Base-by-base conservation (phyloP, 306 rosid species). In the Glycyrrhiza uralensis region DNA sequence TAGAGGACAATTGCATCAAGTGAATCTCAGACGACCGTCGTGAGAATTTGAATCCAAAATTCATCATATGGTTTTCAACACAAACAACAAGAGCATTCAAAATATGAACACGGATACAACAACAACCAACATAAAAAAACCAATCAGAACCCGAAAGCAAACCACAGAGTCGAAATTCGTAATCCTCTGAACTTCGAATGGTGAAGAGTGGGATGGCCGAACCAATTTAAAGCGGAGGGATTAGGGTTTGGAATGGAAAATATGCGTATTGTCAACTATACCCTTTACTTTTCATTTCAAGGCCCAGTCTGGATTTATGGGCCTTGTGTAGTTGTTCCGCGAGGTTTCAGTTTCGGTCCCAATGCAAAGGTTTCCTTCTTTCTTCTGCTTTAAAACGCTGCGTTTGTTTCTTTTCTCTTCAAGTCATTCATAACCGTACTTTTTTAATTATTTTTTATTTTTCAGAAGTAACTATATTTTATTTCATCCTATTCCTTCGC, bases 1-100 rank as follows among this genome's bases (percentile, higher is more conserved):
- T 4, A 49, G 4, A 24, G 78, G 82, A 78, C 23, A 12, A 10
- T 18, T 69, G 15, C 77, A 61, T 78, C 82, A 77, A 58, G 49
- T 32, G 14, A 41, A 50, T 18, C 77, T 70, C 72, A 76, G 81
- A 59, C 76, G 81, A 76, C 81, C 76, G 81, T 76, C 81, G 71
- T 76, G 81, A 76, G 76, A 22, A 54, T 7, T 30, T 68, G 32
- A 68, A 76, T 68, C 76, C 81, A 59, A 26, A n/a, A 68, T 47
- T 76, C 76, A 68, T 76, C 76, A 76, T 12, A 18, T 69, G 64
- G 55, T 32, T 63, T 33, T 22, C 44, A 45, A 14, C 3, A 0
- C 3, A 20, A 32, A 15, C 17, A 14, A 30, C 17, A 14, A 30
- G 4, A 41, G 20, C 11, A 41, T 33, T 42, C 22, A 42, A 23